These are phyloP conservation scores for Botrytis hyacinthi DNA, from an alignment of 2,329 filamentous ascomycete species.

Conservation along the genomic window DNA sequence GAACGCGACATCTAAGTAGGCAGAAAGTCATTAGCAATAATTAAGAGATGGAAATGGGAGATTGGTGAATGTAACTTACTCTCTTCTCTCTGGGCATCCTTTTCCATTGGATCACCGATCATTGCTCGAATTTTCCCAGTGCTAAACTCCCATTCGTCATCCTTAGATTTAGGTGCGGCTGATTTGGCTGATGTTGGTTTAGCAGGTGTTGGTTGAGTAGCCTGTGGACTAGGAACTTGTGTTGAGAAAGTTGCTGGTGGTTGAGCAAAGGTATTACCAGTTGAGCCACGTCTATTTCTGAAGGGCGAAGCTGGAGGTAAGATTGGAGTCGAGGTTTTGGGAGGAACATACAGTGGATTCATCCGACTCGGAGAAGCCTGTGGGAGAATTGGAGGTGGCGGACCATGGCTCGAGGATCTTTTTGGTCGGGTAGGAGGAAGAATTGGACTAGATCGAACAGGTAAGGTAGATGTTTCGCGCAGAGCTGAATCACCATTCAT, in stretches of 20 bases:
- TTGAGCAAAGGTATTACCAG: not conserved
- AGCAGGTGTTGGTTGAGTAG: not conserved
- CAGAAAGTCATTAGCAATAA: not conserved
- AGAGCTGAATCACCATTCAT: not conserved
- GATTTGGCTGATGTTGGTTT: not conserved
- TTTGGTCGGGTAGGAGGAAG: not conserved
- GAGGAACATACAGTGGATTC: not conserved
- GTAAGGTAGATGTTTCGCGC: not conserved
- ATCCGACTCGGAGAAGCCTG: not conserved
- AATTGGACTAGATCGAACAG: constrained; percentile 1
- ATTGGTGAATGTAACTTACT: constrained; percentile 24
- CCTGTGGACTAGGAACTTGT: not conserved
- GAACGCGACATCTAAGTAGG: constrained; percentile 29
- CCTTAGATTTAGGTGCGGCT: not conserved
- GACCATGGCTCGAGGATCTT: not conserved
- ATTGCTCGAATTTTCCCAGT: constrained; percentile 25
- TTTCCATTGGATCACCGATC: constrained; percentile 8
- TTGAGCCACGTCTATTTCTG: not conserved
- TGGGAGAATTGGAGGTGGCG: not conserved
- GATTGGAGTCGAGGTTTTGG: not conserved
- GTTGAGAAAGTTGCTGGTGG: not conserved
- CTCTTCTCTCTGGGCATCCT: constrained; percentile 26
- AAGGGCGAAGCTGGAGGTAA: constrained; percentile 11
- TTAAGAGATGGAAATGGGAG: not conserved
- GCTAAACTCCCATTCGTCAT: constrained; percentile 28